phyloP scores from a whole-genome alignment of 495 filamentous ascomycete species.

The Bacidia gigantensis region DNA sequence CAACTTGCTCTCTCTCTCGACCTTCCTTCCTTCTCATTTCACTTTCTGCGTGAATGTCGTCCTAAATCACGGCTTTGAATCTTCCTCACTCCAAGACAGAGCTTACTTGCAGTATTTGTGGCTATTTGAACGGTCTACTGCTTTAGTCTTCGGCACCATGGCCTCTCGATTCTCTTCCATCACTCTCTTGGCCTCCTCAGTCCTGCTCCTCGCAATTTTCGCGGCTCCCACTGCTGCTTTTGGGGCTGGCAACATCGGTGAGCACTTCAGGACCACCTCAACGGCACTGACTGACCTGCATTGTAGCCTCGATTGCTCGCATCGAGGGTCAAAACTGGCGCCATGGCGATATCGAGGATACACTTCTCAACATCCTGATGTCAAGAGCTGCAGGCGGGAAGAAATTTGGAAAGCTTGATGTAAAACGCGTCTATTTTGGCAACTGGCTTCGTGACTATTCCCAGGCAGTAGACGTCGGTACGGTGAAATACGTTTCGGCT shows the following conservation, averaged over 20 bases:
- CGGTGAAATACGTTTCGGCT: constrained; percentile 73
- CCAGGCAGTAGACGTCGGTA: constrained; percentile 60
- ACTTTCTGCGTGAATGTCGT: background rate
- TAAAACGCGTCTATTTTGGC: constrained; percentile 76
- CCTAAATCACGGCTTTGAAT: background rate
- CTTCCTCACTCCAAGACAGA: background rate
- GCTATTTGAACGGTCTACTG: no score
- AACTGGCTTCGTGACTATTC: constrained; percentile 82
- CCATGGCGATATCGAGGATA: constrained; percentile 84
- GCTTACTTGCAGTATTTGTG: background rate
- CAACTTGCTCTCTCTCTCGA: no score
- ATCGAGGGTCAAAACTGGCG: constrained; percentile 84
- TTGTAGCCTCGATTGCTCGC: constrained; percentile 45
- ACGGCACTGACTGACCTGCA: constrained; percentile 1
- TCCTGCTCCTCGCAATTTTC: constrained; percentile 45
- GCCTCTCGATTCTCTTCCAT: constrained; percentile 16
- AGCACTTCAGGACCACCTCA: background rate
- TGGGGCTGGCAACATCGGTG: constrained; percentile 73
- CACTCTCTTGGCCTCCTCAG: constrained; percentile 30
- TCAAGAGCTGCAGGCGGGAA: constrained; percentile 64
- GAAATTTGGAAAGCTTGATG: constrained; percentile 77
- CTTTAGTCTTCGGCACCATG: constrained; percentile 22
- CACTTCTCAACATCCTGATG: constrained; percentile 59
- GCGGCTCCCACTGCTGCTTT: constrained; percentile 60
- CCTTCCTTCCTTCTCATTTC: no score